These are phyloP conservation scores for Trametes cubensis DNA, from an alignment of 768 basidiomycete species.

Conservation along the genomic window DNA sequence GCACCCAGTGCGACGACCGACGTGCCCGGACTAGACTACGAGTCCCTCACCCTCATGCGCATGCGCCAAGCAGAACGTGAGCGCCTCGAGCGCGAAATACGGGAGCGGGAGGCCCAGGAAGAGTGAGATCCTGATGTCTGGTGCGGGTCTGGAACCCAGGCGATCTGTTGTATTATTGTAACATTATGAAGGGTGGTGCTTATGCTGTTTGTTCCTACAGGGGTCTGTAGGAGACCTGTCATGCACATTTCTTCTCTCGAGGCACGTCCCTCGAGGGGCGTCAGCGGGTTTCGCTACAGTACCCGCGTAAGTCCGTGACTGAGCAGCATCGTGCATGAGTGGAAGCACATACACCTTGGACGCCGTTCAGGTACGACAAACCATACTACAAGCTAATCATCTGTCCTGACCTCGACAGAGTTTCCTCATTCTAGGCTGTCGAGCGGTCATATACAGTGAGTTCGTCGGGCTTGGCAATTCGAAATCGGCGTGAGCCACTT, in stretches of 20 bases:
- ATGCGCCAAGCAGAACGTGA: conserved; percentile 81
- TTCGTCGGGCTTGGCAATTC: too few species aligned
- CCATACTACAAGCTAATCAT: too few species aligned
- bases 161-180: background rate
- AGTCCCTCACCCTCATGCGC: conserved; percentile 77
- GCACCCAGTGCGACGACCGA: conserved; percentile 26
- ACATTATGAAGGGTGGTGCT: background rate
- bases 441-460: too few species aligned
- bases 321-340: too few species aligned
- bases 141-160: background rate
- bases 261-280: too few species aligned
- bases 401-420: too few species aligned
- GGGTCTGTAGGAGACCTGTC: too few species aligned
- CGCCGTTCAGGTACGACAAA: too few species aligned
- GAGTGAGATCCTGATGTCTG: conserved; percentile 2
- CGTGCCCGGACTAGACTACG: conserved; percentile 66
- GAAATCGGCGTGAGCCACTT: too few species aligned
- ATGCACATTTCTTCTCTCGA: too few species aligned
- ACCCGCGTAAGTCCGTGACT: background rate
- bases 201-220: background rate
- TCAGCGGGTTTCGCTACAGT: background rate
- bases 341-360: too few species aligned
- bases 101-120: conserved; percentile 60
- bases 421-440: too few species aligned
- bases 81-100: conserved; percentile 74